phyloP scores from a whole-genome alignment of 192 early-diverging fungal species.

The Gamsiella multidivaricata region DNA sequence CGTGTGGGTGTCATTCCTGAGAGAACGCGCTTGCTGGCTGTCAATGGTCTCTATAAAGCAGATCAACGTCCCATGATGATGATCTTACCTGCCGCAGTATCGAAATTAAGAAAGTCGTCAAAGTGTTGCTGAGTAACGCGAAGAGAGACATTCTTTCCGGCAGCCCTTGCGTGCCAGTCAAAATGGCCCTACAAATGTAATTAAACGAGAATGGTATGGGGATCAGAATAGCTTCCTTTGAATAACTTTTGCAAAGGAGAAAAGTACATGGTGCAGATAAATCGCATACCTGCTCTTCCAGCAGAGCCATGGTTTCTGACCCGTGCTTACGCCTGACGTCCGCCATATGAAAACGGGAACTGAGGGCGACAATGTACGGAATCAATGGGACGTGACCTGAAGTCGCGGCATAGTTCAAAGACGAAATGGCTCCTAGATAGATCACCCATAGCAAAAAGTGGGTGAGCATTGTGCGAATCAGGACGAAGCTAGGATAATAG shows the following conservation, averaged over 20 bases:
- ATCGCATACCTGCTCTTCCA: conserved; percentile 36
- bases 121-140: conserved; percentile 40
- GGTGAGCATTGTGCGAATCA: no score
- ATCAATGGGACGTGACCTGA: conserved; percentile 43
- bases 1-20: neutral
- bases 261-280: neutral
- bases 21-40: neutral
- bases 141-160: conserved; percentile 35
- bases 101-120: conserved; percentile 47
- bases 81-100: conserved; percentile 26
- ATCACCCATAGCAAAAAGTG: no score
- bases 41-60: no score
- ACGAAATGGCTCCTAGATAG: conserved; percentile 35
- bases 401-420: conserved; percentile 37
- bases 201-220: no score
- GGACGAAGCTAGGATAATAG: no score
- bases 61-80: conserved; percentile 1
- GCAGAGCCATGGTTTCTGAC: conserved; percentile 29
- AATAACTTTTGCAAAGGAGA: no score
- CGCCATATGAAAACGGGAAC: conserved; percentile 41
- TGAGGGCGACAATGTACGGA: conserved; percentile 42
- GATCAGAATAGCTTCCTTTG: no score
- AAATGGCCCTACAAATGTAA: conserved; percentile 30
- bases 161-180: conserved; percentile 45
- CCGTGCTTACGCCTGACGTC: conserved; percentile 48